Evolutionary conservation across 768 basidiomycete genomes (phyloP).

Genomic region (Mycena metata): DNA sequence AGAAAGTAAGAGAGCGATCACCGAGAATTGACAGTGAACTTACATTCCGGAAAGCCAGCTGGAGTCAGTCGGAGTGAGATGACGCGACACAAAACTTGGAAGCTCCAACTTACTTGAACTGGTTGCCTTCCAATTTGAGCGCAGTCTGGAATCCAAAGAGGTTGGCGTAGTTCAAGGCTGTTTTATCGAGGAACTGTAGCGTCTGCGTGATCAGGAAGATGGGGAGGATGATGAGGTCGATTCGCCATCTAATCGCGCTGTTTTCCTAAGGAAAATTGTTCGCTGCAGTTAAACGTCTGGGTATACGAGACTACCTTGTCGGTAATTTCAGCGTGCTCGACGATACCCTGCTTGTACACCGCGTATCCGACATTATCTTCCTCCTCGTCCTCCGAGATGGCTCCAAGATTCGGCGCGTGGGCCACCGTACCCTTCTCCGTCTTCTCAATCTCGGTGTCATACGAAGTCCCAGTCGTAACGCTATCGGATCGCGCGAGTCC

Average conservation of each 20-base stretch:
- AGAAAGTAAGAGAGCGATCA: neutral
- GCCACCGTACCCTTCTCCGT: slow-evolving; percentile 21
- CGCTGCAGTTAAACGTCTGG: no score
- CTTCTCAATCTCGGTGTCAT: slow-evolving; percentile 35
- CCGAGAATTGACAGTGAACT: neutral
- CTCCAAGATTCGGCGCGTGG: slow-evolving; percentile 10
- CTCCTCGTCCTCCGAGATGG: slow-evolving; percentile 35
- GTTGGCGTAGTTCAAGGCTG: slow-evolving; percentile 39
- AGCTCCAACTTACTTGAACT: slow-evolving; percentile 34
- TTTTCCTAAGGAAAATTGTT: slow-evolving; percentile 18
- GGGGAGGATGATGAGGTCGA: slow-evolving; percentile 34
- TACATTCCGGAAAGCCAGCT: slow-evolving; percentile 36
- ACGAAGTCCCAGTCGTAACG: slow-evolving; percentile 31
- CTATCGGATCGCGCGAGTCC: slow-evolving; percentile 30
- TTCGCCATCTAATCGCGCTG: slow-evolving; percentile 34
- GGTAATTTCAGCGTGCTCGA: slow-evolving; percentile 26
- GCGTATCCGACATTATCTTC: slow-evolving; percentile 36
- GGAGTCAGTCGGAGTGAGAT: neutral
- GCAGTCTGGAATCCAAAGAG: slow-evolving; percentile 37
- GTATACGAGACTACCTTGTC: no score
- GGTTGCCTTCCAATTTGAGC: slow-evolving; percentile 30
- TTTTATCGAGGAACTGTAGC: slow-evolving; percentile 38
- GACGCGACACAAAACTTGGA: no score
- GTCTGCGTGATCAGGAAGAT: slow-evolving; percentile 38
- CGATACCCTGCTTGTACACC: slow-evolving; percentile 35